phyloP scores from a whole-genome alignment of 176 grass and related monocot species.

The Themeda triandra region DNA sequence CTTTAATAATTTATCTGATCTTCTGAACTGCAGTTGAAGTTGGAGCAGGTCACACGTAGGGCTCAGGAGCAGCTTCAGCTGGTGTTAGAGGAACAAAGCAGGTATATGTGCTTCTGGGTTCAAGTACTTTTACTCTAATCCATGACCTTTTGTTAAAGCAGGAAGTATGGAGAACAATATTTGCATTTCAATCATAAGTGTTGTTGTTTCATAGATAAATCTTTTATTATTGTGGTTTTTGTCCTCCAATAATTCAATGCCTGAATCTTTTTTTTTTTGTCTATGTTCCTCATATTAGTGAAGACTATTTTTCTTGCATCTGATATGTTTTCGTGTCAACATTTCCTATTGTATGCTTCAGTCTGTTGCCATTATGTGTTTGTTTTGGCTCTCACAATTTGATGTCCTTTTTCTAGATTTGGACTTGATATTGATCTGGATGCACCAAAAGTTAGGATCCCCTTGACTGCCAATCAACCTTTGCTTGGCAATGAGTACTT shows the following conservation, averaged over 20 bases:
- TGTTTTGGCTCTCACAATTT: constrained; percentile 31
- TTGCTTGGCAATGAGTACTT: constrained; percentile 48
- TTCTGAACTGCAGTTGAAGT: constrained; percentile 71
- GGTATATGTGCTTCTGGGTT: constrained; percentile 43
- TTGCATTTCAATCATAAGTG: background rate
- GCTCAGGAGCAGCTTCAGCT: constrained; percentile 97
- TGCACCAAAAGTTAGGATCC: constrained; percentile 96
- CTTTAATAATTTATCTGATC: constrained; percentile 16
- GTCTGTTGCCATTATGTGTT: constrained; percentile 1
- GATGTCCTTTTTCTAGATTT: constrained; percentile 59
- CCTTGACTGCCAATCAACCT: constrained; percentile 44
- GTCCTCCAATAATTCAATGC: background rate
- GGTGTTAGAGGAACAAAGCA: constrained; percentile 93
- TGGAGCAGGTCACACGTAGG: constrained; percentile 86
- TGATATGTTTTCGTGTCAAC: background rate
- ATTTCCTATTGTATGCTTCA: background rate
- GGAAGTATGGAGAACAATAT: background rate
- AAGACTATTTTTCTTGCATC: background rate
- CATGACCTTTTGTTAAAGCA: background rate
- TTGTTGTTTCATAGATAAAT: background rate
- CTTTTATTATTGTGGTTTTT: background rate
- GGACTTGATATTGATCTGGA: constrained; percentile 96
- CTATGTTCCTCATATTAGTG: background rate
- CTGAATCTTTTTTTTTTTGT: background rate
- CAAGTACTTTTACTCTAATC: background rate